These are phyloP conservation scores for Plenodomus lindquistii DNA, from an alignment of 2,329 filamentous ascomycete genomes.

Conservation along the genomic window DNA sequence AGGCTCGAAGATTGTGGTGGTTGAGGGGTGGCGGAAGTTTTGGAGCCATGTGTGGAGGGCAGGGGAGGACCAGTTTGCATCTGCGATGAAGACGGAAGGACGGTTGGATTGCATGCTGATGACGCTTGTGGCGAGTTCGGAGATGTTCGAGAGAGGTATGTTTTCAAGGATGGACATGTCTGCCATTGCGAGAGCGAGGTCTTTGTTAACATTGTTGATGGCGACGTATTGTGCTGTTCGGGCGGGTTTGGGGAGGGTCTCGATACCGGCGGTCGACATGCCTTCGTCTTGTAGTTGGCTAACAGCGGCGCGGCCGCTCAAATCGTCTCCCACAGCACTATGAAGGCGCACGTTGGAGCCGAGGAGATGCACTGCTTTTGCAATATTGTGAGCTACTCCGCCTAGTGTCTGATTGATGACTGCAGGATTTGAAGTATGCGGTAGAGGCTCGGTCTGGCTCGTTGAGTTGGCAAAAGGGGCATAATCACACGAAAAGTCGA, in stretches of 20 bases:
- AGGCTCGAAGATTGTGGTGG: conserved; percentile 76
- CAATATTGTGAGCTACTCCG: conserved; percentile 91
- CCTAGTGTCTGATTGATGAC: conserved; percentile 81
- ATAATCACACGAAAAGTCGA: conserved; percentile 87
- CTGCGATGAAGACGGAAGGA: conserved; percentile 79
- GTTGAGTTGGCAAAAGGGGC: conserved; percentile 49
- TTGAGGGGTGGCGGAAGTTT: conserved; percentile 53
- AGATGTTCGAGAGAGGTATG: conserved; percentile 31
- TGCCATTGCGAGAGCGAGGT: conserved; percentile 89
- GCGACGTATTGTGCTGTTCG: conserved; percentile 91
- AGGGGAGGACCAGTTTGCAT: conserved; percentile 78
- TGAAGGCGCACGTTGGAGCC: conserved; percentile 71
- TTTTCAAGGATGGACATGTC: conserved; percentile 83
- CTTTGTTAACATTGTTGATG: conserved; percentile 80
- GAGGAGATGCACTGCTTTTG: conserved; percentile 76
- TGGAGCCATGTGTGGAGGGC: conserved; percentile 71
- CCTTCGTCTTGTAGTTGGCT: conserved; percentile 66
- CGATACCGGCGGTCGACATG: conserved; percentile 67
- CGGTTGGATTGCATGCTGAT: conserved; percentile 24
- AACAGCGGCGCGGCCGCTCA: conserved; percentile 74
- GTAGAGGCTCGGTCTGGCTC: conserved; percentile 51
- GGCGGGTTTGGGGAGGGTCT: conserved; percentile 47
- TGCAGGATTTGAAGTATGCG: conserved; percentile 85
- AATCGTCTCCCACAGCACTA: conserved; percentile 79
- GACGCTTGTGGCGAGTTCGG: conserved; percentile 15